Base-by-base conservation (phyloP, 352 stramenopile genomes). In the Pythium rhizo-oryzae region DNA sequence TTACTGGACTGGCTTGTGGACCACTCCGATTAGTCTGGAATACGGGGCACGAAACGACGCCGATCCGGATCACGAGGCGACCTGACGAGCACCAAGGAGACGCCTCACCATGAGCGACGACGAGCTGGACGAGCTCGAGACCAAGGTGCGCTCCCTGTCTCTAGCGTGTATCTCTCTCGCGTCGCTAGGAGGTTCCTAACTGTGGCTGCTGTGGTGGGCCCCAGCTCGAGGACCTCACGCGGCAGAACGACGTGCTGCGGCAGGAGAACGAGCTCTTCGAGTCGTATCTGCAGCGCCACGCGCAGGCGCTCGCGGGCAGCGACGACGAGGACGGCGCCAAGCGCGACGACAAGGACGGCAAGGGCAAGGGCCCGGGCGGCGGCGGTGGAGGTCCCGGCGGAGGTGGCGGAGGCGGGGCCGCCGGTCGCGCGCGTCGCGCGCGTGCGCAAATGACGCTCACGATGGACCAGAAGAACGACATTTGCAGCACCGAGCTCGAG, bases 401-500 rank as follows among this genome's bases (percentile, higher is more conserved):
- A n/a, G n/a, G n/a, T n/a, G n/a, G 7, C 1, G 44, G 28, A 2
- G 47, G 33, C 18, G 30, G 23, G 28, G 44, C 35, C 1, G 33
- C 50, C 1, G 72, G 74, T n/a, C 73, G 82, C 7, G 79, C 90
- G 54, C 76, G 90, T 6, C 79, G 86, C 2, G 77, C 78, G 16
- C 77, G 85, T 13, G 79, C 89, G 15, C 83, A 92, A 53, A 55
- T 81, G 28, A 80, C 79, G 72, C 80, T 98, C 37, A 96, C 84
- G 16, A 95, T 97, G 59, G 89, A 98, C 62, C 92, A 98, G 78
- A 98, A 98, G 79, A 95, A 97, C 64, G 90, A 97, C 47, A 82
- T 98, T 28, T 93, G 85, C 65, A 93, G 81, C 60, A 79, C 82
- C 21, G 91, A 98, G 70, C 86, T 96, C 21, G 92, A 97, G 56